Evolutionary conservation across 345 rosid species (phyloP), one percentile per base, ranked within the genome.

Genomic region (Citrus hindsii): DNA sequence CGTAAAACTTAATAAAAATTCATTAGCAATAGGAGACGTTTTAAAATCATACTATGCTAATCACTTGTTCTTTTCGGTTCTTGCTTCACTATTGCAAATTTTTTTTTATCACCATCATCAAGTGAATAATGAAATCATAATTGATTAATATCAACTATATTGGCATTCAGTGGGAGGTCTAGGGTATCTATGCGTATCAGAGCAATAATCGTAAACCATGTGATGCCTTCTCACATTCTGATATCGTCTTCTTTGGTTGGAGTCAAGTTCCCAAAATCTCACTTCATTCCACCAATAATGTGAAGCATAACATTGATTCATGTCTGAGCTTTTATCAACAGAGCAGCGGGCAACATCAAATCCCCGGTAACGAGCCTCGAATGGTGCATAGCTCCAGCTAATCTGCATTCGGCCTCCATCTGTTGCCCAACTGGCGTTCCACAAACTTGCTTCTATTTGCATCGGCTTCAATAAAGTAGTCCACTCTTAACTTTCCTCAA

Each of bases 401-500:
- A 77, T 85, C 86, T 89, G 91, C 6, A 83, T 77, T 28, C 55
- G 73, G 40, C 98, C 94, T 53, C 92, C 91, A 16, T 84, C 83
- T 13, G 92, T 90, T 32, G 91, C 94, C 98, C 92, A 94, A 14
- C 27, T 51, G 18, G 92, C 97, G 25, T 91, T 77, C 94, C 94
- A 92, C 58, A 92, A 40, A 81, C 94, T 92, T 62, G 80, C 93
- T 67, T 79, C 82, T 51, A 91, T 21, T 46, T 80, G 84, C 95
- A 90, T 91, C 27, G 92, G 82, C 33, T 84, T 61, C 37, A 86
- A 71, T 6, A 89, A 91, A 91, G 78, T 89, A 94, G 33, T 70
- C 74, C n/a, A 88, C 88, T 28, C 91, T 92, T 91, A 1, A 46
- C 21, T 0, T n/a, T 71, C 69, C 59, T 58, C 10, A 84, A 71